Evolutionary conservation across 2,329 filamentous ascomycete species (phyloP).

Genomic region (Periconia sp.): DNA sequence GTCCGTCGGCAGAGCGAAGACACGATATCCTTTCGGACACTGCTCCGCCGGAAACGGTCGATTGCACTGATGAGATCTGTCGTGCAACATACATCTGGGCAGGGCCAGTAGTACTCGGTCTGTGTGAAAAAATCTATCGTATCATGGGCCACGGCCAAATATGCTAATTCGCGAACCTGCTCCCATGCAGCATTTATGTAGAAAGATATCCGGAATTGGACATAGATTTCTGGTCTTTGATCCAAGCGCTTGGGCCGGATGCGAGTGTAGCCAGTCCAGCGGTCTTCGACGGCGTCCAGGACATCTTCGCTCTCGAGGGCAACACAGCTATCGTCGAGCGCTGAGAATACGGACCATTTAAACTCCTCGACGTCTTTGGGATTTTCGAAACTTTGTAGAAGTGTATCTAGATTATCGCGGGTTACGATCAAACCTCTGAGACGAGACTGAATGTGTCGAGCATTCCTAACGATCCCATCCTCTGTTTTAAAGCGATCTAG

Average conservation of each 20-base stretch:
- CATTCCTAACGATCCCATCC: constrained; percentile 9
- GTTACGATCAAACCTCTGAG: constrained; percentile 9
- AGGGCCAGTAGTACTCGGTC: background rate
- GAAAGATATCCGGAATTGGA: constrained; percentile 15
- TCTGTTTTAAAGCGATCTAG: constrained; percentile 2
- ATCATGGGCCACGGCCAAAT: constrained; percentile 9
- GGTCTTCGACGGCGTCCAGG: constrained; percentile 7
- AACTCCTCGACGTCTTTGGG: constrained; percentile 1
- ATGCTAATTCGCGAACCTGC: constrained; percentile 13
- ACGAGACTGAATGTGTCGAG: constrained; percentile 8
- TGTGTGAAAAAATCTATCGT: constrained; percentile 1
- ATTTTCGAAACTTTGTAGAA: constrained; percentile 8
- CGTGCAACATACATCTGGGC: constrained; percentile 2
- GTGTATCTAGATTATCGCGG: constrained; percentile 8
- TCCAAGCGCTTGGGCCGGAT: background rate
- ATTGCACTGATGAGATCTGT: background rate
- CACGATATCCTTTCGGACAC: constrained; percentile 7
- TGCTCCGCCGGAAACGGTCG: background rate
- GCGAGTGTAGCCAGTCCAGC: constrained; percentile 9
- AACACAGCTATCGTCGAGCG: constrained; percentile 2
- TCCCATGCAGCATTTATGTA: constrained; percentile 11
- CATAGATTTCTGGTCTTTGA: constrained; percentile 6
- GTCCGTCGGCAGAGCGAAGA: constrained; percentile 8
- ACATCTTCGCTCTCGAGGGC: constrained; percentile 8
- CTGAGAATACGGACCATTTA: constrained; percentile 1